Percentiles rank a stretch among this genome's conserved stretches.
Evolutionary conservation across 2,329 filamentous ascomycete genomes (phyloP).

Genomic region (Erysiphe pulchra): DNA sequence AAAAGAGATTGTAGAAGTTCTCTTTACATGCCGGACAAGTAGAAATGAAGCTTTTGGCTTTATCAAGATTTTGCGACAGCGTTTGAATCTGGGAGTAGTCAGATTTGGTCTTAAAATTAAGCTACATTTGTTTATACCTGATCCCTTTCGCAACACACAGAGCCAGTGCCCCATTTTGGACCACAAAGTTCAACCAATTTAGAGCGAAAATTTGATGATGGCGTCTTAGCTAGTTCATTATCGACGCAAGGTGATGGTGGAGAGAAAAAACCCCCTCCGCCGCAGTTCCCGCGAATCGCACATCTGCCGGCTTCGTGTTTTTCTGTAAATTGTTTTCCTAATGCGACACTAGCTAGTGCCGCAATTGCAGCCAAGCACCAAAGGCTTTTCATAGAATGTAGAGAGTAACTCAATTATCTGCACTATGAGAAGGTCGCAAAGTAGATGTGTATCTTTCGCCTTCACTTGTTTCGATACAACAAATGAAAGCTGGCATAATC

Average conservation of each 20-base stretch:
- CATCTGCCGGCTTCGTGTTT: constrained; percentile 74
- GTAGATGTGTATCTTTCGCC: too few species aligned
- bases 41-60: constrained; percentile 68
- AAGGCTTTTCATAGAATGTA: neutral
- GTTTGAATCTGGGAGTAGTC: constrained; percentile 34
- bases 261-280: constrained; percentile 73
- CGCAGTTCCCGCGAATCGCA: constrained; percentile 76
- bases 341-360: constrained; percentile 6
- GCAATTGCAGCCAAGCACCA: constrained; percentile 5
- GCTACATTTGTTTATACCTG: constrained; percentile 28
- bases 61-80: constrained; percentile 62
- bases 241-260: constrained; percentile 79
- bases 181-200: constrained; percentile 73
- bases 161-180: constrained; percentile 55
- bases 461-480: too few species aligned
- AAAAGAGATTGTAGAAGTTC: constrained; percentile 97
- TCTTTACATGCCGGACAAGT: constrained; percentile 92
- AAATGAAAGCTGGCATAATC: too few species aligned
- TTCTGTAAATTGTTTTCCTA: constrained; percentile 13
- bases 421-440: too few species aligned
- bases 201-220: constrained; percentile 42
- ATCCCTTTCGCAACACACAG: constrained; percentile 61
- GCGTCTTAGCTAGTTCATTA: constrained; percentile 57
- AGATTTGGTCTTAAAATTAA: neutral
- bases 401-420: too few species aligned